Evolutionary conservation across 768 basidiomycete species (phyloP), one percentile per base, ranked within the genome.

Genomic region (Podaxis carcinomalis): DNA sequence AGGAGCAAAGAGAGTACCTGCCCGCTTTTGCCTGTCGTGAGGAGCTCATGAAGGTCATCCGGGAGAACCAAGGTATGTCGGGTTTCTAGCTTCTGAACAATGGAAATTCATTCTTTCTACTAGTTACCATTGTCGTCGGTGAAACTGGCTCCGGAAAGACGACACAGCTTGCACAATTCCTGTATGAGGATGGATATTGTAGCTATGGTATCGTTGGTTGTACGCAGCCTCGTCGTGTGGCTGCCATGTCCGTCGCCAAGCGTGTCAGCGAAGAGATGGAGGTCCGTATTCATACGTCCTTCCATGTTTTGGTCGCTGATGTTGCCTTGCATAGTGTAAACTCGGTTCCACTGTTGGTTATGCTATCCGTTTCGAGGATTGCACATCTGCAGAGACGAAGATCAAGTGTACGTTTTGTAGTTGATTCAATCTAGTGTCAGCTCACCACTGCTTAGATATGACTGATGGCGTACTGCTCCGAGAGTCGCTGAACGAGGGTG

Each of bases 91-190:
- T 32, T 11, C 36, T 44, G 47, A 11, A 27, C 42, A 37, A 37
- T 4, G 21, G 28, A 54, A 63, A 65, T 57, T 56, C 50, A 62
- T 51, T 40, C 16, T 14, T 23, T 27, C 53, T 37, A 23, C 52
- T 27, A 97, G 97, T 98, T 39, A 80, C 92, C 51, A 86, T 99
- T 59, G 93, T 98, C 40, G 92, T 99, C 42, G 97, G 97, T n/a
- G 97, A 99, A 75, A 99, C 97, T n/a, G 97, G 97, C 9, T 98
- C 96, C 0, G 97, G 97, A 5, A 99, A 99, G 77, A 99, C 97
- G 1, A 98, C 97, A 0, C 97, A 99, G 72, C 78, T 99, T 5
- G 79, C 92, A 0, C 97, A 99, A 70, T 99, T 94, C 75, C 73
- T 99, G 63, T 93, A 98, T 69, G 97, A 99, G 72, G 97, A 99